Evolutionary conservation across 306 rosid genomes (phyloP), one percentile per base, ranked within the genome.

Genomic region (Lupinus albus): DNA sequence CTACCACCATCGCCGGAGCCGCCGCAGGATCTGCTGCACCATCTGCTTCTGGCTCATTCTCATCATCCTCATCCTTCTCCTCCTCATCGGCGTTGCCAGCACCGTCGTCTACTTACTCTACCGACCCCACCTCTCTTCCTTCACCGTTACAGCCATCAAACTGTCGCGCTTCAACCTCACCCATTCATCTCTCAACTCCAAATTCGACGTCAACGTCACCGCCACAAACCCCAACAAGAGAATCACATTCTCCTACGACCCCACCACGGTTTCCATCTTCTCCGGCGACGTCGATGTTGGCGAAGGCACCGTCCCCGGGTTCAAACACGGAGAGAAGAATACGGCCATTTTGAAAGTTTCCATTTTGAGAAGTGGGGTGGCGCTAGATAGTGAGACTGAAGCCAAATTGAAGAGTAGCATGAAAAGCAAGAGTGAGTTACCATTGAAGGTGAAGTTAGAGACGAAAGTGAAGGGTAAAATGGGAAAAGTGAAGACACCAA

Each of bases 401-500:
- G 66, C 51, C 0, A 11, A 36, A 0, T 62, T 88, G 86, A 89
- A 79, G 83, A 2, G 55, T 4, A 73, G 44, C 17, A 58, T 88
- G 86, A 89, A 85, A 83, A 86, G 84, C 65, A 87, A 82, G 59
- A 84, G 41, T 2, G 97, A 91, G 8, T 6, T 93, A 71, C 81
- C 94, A 0, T 69, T 93, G 83, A 58, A 38, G 64, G 81, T 93
- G 67, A 68, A 66, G 38, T 54, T 93, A 56, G 88, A 88, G 49
- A 88, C 98, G 3, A 86, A 83, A 65, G 97, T 89, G 78, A 86
- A 83, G 55, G 86, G 83, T 1, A 86, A 78, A 64, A 80, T 82
- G 75, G 89, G 91, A 3, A 84, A 55, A 0, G 25, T 93, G 72
- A 88, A 89, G 57, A 80, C 90, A 9, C 96, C 97, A 0, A 81